Base-by-base conservation (phyloP, 106 monocot species). In the Cymbidium sinense region DNA sequence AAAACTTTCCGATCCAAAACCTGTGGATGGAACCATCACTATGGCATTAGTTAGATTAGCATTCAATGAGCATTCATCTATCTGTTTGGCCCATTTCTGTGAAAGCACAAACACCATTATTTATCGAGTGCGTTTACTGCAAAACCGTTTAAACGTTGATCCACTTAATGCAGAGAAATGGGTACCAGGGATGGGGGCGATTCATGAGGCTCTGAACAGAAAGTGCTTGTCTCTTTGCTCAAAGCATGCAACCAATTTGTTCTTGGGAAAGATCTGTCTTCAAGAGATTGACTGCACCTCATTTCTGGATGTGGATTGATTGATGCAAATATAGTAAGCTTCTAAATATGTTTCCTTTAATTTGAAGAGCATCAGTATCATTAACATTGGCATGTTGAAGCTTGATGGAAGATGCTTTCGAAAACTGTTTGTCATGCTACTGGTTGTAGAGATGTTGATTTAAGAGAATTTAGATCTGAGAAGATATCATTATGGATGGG, bases 71-170 rank as follows among this genome's bases (percentile, higher is more conserved):
- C 75, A 79, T 62, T 78, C 77, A 5, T 28, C 62, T 62, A 20
- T 81, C 17, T 99, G 98, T 77, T 81, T 87, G 71, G 98, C 88
- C n/a, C 94, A 99, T 86, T 94, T 99, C 52, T 99, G 98, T 75
- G 79, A 77, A 34, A 79, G 80, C 78, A 86, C 21, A 2, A 88
- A 92, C 74, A 87, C 88, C 7, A 47, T 79, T 39, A 81, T 99
- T 2, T 99, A 99, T 85, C 80, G 98, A 15, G 50, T 99, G 29
- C 85, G 98, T 33, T 82, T 99, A 34, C 67, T 99, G 70, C 98
- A 99, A 73, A 99, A 92, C 75, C 83, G 94, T 52, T 70, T 99
- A 73, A 99, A 99, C 82, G 87, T 99, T 28, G 90, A 99, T 81
- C 94, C 98, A 1, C 61, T 86, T 50, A 90, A 99, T 73, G 88